Base-by-base conservation (phyloP, 148 eudicot species). In the Pouteria glomerata region DNA sequence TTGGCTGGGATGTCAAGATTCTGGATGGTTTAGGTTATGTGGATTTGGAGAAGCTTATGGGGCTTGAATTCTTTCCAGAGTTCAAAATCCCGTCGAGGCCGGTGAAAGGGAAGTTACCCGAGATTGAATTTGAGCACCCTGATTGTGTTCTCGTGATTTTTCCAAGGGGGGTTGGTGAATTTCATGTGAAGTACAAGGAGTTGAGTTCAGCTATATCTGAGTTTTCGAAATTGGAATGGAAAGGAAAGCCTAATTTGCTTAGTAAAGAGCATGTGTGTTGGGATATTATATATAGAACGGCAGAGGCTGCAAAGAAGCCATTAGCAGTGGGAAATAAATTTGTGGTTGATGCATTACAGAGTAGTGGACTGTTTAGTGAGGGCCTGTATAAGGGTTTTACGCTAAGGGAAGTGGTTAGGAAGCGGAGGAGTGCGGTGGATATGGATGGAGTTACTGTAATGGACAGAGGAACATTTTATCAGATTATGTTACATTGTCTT, bases 1-100 rank as follows among this genome's bases (percentile, higher is more conserved):
- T 87, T 34, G 98, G 98, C 18, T 94, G 97, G 97, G 98, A 94
- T 83, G 93, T 91, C 47, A 94, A 81, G 86, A 73, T 94, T 82
- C 82, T 94, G 55, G 98, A 94, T 76, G 98, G 89, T 30, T 81
- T 94, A 30, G 97, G 97, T 60, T 77, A 63, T 75, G 66, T 45
- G 66, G 97, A 94, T 3, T 72, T 91, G 83, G 83, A 85, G 80
- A 89, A 72, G 52, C 59, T 94, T 29, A 83, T 94, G 91, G 98
- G 98, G 58, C 73, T 94, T 73, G 77, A 74, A 2, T 57, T 70
- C 24, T 70, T 34, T 62, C 79, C 73, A 1, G 78, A 82, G 56
- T 45, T 89, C 21, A 44, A 60, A 26, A 78, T 89, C 8, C 93
- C 98, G 0, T 72, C 73, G 56, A 88, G 93, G n/a, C 89, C 89